Evolutionary conservation across 2,329 filamentous ascomycete species (phyloP).

Genomic region (Calonectria henricotiae): DNA sequence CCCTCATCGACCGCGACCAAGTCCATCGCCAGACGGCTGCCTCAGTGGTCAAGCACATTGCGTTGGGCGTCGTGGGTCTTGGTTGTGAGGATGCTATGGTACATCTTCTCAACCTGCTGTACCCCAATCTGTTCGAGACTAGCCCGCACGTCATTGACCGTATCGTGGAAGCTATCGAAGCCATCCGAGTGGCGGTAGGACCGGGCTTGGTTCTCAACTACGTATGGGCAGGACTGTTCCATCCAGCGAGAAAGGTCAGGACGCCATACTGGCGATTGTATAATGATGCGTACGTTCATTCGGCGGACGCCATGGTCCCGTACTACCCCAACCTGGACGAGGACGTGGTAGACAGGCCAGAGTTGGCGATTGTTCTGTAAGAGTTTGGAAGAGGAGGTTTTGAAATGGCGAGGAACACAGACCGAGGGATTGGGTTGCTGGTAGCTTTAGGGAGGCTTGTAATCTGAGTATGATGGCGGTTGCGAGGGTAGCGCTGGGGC

Average conservation of each 20-base stretch:
- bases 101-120: conserved; percentile 95
- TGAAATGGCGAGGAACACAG: conserved; percentile 8
- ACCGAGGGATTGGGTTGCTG: conserved; percentile 24
- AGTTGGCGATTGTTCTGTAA: conserved; percentile 88
- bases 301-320: conserved; percentile 94
- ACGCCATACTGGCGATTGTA: conserved; percentile 97
- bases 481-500: conserved; percentile 50
- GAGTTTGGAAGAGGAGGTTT: conserved; percentile 40
- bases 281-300: conserved; percentile 96
- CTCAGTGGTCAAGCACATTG: conserved; percentile 97
- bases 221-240: conserved; percentile 97
- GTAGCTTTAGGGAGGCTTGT: conserved; percentile 45
- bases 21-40: conserved; percentile 98
- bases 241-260: conserved; percentile 94
- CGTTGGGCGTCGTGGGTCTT: conserved; percentile 95
- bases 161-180: conserved; percentile 97
- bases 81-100: conserved; percentile 99
- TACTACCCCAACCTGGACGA: conserved; percentile 93
- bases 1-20: conserved; percentile 97
- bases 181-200: conserved; percentile 92
- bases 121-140: conserved; percentile 98
- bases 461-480: conserved; percentile 48
- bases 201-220: conserved; percentile 97
- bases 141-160: conserved; percentile 98
- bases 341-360: conserved; percentile 83